Conservation (phyloP, 2,329 filamentous ascomycete genomes). For the Purpureocillium takamizusanense region DNA sequence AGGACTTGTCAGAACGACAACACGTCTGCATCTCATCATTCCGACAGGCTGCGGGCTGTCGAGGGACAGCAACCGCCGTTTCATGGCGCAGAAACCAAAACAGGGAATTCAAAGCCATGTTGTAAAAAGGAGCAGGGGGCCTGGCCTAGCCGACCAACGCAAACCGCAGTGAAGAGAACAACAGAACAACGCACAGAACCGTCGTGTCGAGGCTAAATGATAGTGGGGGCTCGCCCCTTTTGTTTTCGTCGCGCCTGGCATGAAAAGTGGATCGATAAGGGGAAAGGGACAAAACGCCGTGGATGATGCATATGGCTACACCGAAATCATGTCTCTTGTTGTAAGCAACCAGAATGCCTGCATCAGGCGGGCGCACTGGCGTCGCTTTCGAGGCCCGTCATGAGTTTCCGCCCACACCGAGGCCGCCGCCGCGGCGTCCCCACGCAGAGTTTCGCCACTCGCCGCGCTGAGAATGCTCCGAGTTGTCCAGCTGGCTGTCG, state of each 20-base stretch:
- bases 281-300: slow-evolving; percentile 21
- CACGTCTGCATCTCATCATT: too few relatives aligned
- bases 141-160: too few relatives aligned
- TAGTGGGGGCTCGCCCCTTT: slow-evolving; percentile 3
- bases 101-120: too few relatives aligned
- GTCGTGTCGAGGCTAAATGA: slow-evolving; percentile 11
- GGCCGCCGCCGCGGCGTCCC: slow-evolving; percentile 39
- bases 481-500: slow-evolving; percentile 29
- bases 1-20: too few relatives aligned
- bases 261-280: slow-evolving; percentile 9
- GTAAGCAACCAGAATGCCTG: slow-evolving; percentile 7
- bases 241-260: slow-evolving; percentile 8
- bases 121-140: too few relatives aligned
- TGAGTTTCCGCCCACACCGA: slow-evolving; percentile 38
- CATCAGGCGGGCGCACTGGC: slow-evolving; percentile 1
- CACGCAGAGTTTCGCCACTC: slow-evolving; percentile 52
- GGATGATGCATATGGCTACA: slow-evolving; percentile 27
- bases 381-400: slow-evolving; percentile 15
- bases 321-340: slow-evolving; percentile 19
- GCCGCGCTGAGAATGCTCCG: slow-evolving; percentile 34
- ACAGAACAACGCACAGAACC: slow-evolving; percentile 12
- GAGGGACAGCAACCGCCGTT: slow-evolving; percentile 2
- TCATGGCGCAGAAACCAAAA: too few relatives aligned
- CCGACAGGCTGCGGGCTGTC: too few relatives aligned
- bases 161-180: too few relatives aligned